Base-by-base conservation (phyloP, 768 basidiomycete genomes). In the Lanmaoa pseudosensibilis region DNA sequence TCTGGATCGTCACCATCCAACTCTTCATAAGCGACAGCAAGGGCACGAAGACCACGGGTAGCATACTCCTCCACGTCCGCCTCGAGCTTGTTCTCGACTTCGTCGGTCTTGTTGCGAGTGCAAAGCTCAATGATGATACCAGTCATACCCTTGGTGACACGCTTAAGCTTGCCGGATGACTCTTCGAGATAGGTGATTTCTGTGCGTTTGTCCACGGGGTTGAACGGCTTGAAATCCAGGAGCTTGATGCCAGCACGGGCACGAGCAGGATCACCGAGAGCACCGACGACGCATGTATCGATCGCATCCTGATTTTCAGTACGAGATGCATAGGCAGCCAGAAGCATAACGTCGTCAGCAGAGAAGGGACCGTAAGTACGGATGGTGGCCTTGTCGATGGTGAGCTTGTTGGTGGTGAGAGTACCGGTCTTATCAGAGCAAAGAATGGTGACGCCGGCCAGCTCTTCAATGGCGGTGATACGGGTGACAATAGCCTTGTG, bases 121-220 rank as follows among this genome's bases (percentile, higher is more conserved):
- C 95, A 98, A 47, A 97, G 89, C 55, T 96, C 93, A 69, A 97
- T 94, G 80, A 98, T 94, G 75, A 93, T 90, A 79, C 94, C 96
- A 43, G 96, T 98, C 96, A 98, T 98, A 73, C 96, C 96, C 88
- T 98, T 98, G 72, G 96, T 97, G 68, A 96, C 96, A 68, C 96
- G 92, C 85, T 96, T 97, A 65, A 98, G 84, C 74, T 90, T 92
- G 75, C 96, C 96, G n/a, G 90, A 81, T 9, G 92, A 81, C 74
- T 94, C 88, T 73, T 97, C 95, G 46, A 85, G 88, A 80, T 98
- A 98, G 48, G 96, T 98, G 73, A 96, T 95, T 78, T 98, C 96
- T 57, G 96, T 98, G 69, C 95, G 92, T 83, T 98, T 98, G 83
- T 96, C 94, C 65, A 95, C 94, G 49, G 96, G 96, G 82, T 98